Percentiles rank a stretch among this genome's conserved stretches.
Conservation (phyloP, 2,329 filamentous ascomycete genomes). For the Capronia epimyces region DNA sequence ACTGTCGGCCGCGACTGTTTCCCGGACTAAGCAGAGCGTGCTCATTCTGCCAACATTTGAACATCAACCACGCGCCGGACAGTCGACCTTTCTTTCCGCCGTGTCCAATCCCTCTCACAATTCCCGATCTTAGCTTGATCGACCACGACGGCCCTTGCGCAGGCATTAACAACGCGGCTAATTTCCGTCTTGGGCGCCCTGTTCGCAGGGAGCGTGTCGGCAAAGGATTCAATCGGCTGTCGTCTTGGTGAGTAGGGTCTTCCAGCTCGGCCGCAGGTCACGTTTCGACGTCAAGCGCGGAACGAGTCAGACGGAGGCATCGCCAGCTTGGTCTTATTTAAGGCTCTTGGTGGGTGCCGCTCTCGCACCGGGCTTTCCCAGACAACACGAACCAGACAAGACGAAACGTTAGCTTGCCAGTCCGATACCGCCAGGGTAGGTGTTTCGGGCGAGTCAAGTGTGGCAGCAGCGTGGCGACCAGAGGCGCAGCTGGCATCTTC, state of each 20-base stretch:
- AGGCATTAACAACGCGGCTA: not conserved
- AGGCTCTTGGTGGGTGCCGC: not conserved
- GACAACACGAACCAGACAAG: not conserved
- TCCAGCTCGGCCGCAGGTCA: not conserved
- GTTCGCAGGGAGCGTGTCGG: not conserved
- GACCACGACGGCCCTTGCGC: not conserved
- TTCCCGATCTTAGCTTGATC: too few relatives aligned
- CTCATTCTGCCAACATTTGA: not conserved
- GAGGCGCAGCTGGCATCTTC: not conserved
- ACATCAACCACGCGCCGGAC: not conserved
- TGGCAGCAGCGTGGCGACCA: not conserved
- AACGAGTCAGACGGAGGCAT: not conserved
- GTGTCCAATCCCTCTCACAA: not conserved
- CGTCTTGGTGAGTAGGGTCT: not conserved
- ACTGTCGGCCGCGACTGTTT: too few relatives aligned
- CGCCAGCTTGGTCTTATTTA: not conserved
- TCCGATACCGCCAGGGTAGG: not conserved
- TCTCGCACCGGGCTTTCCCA: not conserved
- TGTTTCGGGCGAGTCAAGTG: not conserved
- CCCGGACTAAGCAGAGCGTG: not conserved
- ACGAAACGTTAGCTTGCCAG: constrained; percentile 1
- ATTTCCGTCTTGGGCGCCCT: not conserved
- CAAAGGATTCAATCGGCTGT: not conserved
- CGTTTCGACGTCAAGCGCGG: not conserved
- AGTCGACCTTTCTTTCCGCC: not conserved